phyloP scores from a whole-genome alignment of 306 rosid genomes.

The Sphenostylis stenocarpa region DNA sequence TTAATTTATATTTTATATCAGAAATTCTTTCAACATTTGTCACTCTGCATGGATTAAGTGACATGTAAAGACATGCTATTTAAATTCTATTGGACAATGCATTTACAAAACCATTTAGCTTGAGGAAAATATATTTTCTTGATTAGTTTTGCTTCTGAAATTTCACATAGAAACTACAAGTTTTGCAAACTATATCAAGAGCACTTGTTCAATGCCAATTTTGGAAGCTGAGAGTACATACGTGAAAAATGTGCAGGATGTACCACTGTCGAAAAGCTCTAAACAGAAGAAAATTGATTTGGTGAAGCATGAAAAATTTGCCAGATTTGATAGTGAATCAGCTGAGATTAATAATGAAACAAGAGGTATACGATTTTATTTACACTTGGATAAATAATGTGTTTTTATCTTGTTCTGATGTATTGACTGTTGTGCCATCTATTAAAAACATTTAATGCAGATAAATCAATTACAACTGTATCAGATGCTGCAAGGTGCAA shows the following conservation, averaged over 20 bases:
- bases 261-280: constrained; percentile 40
- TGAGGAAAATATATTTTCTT: constrained; percentile 30
- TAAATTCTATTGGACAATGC: background rate
- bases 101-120: constrained; percentile 26
- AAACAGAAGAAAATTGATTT: constrained; percentile 38
- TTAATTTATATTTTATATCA: constrained; percentile 5
- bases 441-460: constrained; percentile 39
- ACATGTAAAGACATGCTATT: background rate
- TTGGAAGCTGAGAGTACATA: constrained; percentile 54
- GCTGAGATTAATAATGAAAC: constrained; percentile 35
- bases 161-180: constrained; percentile 42
- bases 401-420: background rate
- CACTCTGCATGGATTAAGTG: background rate
- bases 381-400: background rate
- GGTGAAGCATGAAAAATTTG: constrained; percentile 37
- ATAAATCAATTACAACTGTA: constrained; percentile 34
- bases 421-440: constrained; percentile 9
- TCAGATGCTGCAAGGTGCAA: constrained; percentile 38
- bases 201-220: constrained; percentile 53
- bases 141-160: constrained; percentile 40
- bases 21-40: background rate
- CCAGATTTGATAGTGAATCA: constrained; percentile 37
- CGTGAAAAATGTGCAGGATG: constrained; percentile 53
- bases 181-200: constrained; percentile 55
- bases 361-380: constrained; percentile 38